phyloP scores from a whole-genome alignment of 129 eudicot genomes.

The Gnaphalium uliginosum region DNA sequence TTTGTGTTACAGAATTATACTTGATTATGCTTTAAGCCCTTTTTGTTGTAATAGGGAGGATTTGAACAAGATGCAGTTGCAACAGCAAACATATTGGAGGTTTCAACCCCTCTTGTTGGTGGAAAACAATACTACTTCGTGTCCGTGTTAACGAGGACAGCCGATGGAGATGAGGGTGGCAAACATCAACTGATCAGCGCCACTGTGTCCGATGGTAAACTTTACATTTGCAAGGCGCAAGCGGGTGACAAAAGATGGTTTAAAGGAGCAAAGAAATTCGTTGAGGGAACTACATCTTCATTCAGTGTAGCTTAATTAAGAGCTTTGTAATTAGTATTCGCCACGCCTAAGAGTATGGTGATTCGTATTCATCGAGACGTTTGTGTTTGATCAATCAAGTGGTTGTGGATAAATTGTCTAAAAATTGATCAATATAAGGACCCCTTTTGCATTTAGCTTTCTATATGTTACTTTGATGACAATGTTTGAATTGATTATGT shows the following conservation, averaged over 20 bases:
- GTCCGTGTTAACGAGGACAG: constrained; percentile 87
- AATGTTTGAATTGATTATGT: constrained; percentile 1
- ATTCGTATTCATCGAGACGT: constrained; percentile 18
- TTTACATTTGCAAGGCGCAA: constrained; percentile 88
- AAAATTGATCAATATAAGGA: constrained; percentile 34
- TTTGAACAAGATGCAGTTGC: constrained; percentile 88
- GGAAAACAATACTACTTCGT: constrained; percentile 73
- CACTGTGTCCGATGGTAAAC: constrained; percentile 66
- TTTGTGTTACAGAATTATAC: not conserved
- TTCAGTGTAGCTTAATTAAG: constrained; percentile 68
- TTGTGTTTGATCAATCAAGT: constrained; percentile 30
- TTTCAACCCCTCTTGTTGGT: constrained; percentile 52
- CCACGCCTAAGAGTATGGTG: constrained; percentile 34
- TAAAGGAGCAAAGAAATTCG: constrained; percentile 83
- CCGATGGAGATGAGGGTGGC: constrained; percentile 98
- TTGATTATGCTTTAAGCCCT: not conserved
- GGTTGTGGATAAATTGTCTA: constrained; percentile 40
- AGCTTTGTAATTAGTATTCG: constrained; percentile 42
- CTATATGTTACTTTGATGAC: not conserved
- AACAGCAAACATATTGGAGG: constrained; percentile 87
- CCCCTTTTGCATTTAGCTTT: constrained; percentile 19
- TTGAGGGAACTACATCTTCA: constrained; percentile 67
- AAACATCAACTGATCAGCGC: constrained; percentile 81
- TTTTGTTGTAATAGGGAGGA: constrained; percentile 64
- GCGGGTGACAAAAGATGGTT: constrained; percentile 99